Base-by-base conservation (phyloP, 2,329 filamentous ascomycete species). In the Dichotomopilus funicola region DNA sequence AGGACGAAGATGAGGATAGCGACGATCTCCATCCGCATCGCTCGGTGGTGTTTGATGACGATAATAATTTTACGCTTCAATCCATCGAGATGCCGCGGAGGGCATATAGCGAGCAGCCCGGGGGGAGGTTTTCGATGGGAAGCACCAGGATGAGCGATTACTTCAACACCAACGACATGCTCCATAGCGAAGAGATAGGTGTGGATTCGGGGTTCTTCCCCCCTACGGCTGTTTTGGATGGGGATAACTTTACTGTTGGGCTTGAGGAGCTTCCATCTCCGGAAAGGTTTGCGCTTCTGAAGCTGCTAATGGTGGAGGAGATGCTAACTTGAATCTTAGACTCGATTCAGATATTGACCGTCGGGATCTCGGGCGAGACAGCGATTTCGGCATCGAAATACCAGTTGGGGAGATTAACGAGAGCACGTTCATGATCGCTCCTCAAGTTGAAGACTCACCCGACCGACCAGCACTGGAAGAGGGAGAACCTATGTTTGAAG, bases 71-170 rank as follows among this genome's bases (percentile, higher is more conserved):
- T 58, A 86, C 82, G 0, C 67, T 77, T 42, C 76, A 78, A 57
- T 84, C 82, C 1, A 75, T 86, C 34, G 83, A 86, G 68, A 64
- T 84, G 49, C 78, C 81, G 6, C 73, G 83, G 34, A 72, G 83
- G 49, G 77, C 75, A 12, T 64, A 70, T 40, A 77, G 70, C 51
- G 78, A 82, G 56, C 69, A 73, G 47, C 72, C 73, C 0, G 65
- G 68, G 3, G 70, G 71, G 3, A 69, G 79, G 35, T 63, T 78
- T 35, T 80, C 78, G 9, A 68, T 83, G 59, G 79, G 75, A 0
- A 81, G 76, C 31, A 71, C 76, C 63, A 83, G 80, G 31, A 72
- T 78, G 65, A 85, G 80, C 62, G 81, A 84, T 64, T 76, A 72
- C 44, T 76, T 75, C 13, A 64, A 62, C 12, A 67, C 65, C 27